phyloP scores from a whole-genome alignment of 2,329 filamentous ascomycete genomes.

The Phaeophleospora eucalypticola region DNA sequence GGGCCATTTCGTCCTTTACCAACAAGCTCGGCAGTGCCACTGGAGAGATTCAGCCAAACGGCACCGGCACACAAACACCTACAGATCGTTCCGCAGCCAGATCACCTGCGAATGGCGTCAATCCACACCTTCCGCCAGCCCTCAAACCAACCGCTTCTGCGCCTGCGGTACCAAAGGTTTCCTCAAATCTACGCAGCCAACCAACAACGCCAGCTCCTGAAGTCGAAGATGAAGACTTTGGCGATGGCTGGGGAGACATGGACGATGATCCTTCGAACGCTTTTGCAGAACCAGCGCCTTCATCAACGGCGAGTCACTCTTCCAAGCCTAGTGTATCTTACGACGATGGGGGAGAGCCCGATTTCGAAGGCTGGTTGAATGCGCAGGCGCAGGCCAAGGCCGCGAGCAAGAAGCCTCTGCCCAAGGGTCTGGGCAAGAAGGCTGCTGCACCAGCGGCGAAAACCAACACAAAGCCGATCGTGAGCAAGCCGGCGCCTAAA shows the following conservation, averaged over 20 bases:
- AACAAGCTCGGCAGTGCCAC: constrained; percentile 83
- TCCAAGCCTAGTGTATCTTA: constrained; percentile 40
- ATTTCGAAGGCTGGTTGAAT: constrained; percentile 92
- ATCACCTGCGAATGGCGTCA: constrained; percentile 36
- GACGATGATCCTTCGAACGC: constrained; percentile 38
- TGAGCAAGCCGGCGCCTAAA: not conserved
- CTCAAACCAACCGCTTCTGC: constrained; percentile 23
- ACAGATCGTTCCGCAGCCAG: constrained; percentile 42
- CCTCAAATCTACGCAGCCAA: constrained; percentile 26
- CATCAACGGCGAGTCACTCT: constrained; percentile 31
- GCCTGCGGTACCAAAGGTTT: constrained; percentile 27
- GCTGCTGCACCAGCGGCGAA: constrained; percentile 29
- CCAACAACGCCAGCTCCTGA: constrained; percentile 16
- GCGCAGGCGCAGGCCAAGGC: constrained; percentile 77
- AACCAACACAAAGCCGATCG: constrained; percentile 8
- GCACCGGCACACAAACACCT: constrained; percentile 35
- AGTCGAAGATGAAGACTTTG: constrained; percentile 46
- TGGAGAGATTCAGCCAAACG: constrained; percentile 72
- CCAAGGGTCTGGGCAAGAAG: constrained; percentile 75
- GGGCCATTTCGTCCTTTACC: constrained; percentile 98
- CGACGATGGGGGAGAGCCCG: constrained; percentile 82
- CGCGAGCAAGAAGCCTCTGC: constrained; percentile 60
- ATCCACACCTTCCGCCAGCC: constrained; percentile 33
- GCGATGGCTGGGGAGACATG: constrained; percentile 69
- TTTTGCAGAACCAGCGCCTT: constrained; percentile 11